Base-by-base conservation (phyloP, 2,329 filamentous ascomycete genomes). In the Arthrocladium fulminans region DNA sequence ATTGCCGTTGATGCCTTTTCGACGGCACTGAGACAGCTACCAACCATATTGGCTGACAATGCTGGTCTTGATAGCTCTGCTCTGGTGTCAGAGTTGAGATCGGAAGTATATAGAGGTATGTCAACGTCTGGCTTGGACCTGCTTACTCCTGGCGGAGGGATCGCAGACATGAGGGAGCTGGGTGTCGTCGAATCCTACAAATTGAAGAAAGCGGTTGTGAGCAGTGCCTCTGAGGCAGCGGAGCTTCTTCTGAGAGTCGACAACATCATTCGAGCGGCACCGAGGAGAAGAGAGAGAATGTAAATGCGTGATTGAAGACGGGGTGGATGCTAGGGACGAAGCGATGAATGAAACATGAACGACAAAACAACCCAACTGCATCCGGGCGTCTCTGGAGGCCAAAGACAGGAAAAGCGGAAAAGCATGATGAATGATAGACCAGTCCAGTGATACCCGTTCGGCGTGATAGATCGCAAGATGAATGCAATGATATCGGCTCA, bases 121-220 rank as follows among this genome's bases (percentile, higher is more conserved):
- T 88, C 83, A 44, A 95, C 84, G 52, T 94, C 90, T 47, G 92
- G 92, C 17, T 73, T 98, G 54, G 92, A 98, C 63, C 73, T 98
- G 54, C 75, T 85, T 70, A 88, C 84, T 1, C 89, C 90, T 2
- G 90, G 92, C 34, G 92, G 92, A 51, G 89, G 88, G 38, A 88
- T 98, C 61, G 78, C 87, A 10, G 92, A 98, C 63, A 98, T 98
- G 92, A 80, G 90, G 47, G 88, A 98, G 61, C 66, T 94, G 41
- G 92, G 92, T 38, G 89, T 98, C 23, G 84, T 98, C 58, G 92
- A 98, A 73, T 94, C 88, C 68, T 97, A 96, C 76, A 98, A 98
- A 77, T 73, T 98, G 65, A 98, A 98, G 80, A 84, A 81, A 65
- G 92, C 92, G n/a, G 92, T 98, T 47, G 92, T 98, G 45, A 94